These are phyloP conservation scores for Vachellia pachyceras DNA, from an alignment of 306 rosid species.

Conservation along the genomic window DNA sequence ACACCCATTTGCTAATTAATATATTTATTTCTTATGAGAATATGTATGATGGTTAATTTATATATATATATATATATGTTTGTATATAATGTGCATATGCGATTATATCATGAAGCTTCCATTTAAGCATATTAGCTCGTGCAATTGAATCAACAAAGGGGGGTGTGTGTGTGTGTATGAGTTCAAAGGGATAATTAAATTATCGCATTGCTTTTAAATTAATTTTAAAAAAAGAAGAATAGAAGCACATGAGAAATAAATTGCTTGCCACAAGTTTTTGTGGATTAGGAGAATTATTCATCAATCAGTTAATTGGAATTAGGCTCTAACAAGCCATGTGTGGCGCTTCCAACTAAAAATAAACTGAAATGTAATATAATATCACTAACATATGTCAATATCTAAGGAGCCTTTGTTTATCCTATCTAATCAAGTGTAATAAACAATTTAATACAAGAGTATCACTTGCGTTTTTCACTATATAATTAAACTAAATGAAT, in stretches of 20 bases:
- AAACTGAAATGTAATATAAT: too few species aligned
- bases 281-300: background rate
- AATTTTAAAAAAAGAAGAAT: slow-evolving; percentile 35
- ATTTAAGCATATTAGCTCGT: slow-evolving; percentile 52
- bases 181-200: slow-evolving; percentile 4
- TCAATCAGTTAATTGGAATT: background rate
- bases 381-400: too few species aligned
- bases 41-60: background rate
- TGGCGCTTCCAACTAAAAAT: too few species aligned
- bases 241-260: slow-evolving; percentile 41
- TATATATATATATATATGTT: background rate
- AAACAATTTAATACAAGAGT: too few species aligned
- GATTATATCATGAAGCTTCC: slow-evolving; percentile 49
- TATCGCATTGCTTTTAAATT: slow-evolving; percentile 33
- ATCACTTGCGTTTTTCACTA: too few species aligned
- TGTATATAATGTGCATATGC: slow-evolving; percentile 17
- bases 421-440: too few species aligned
- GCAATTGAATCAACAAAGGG: slow-evolving; percentile 44
- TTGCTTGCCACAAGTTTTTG: background rate
- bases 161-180: background rate
- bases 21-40: background rate
- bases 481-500: too few species aligned
- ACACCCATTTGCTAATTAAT: slow-evolving; percentile 37
- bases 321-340: too few species aligned
- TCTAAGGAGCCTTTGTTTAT: too few species aligned